Evolutionary conservation across 805 yeast species (phyloP).

Genomic region (Cyberlindnera nakhonratchasimensis): DNA sequence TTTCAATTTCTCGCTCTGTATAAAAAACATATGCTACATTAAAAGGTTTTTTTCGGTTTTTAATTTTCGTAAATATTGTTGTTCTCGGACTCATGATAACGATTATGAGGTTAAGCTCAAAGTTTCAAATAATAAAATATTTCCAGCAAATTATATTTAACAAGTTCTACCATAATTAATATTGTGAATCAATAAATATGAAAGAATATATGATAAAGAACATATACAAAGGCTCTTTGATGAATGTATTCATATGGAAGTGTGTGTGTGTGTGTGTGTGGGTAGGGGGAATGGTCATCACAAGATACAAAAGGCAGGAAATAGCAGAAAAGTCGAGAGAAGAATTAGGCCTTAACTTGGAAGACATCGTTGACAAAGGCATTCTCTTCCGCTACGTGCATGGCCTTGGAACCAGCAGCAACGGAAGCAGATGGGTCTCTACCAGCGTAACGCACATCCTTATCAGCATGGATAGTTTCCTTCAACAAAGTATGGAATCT

Average conservation of each 20-base stretch:
- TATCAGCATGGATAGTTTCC: constrained; percentile 66
- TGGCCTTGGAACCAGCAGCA: constrained; percentile 93
- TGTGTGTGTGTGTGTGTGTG: not conserved
- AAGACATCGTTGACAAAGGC: constrained; percentile 80
- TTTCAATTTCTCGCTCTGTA: constrained; percentile 1
- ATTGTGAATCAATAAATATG: constrained; percentile 3
- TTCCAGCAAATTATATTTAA: too few relatives aligned
- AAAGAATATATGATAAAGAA: not conserved
- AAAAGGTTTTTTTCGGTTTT: not conserved
- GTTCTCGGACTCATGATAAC: too few relatives aligned
- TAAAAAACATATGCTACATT: not conserved
- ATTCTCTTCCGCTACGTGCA: constrained; percentile 86
- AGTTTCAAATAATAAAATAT: too few relatives aligned
- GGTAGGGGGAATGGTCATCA: constrained; percentile 2
- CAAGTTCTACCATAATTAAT: constrained; percentile 1
- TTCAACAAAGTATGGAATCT: constrained; percentile 73
- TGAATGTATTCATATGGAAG: not conserved
- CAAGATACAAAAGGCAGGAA: not conserved
- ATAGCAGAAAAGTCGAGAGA: not conserved
- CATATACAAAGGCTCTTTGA: not conserved
- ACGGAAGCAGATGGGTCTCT: constrained; percentile 98
- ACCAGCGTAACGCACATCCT: constrained; percentile 80
- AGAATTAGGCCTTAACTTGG: constrained; percentile 15
- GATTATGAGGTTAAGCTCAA: too few relatives aligned
- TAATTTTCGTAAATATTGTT: too few relatives aligned